Conservation (phyloP, 139 green algal species). For the Deuterostichococcus epilithicus region DNA sequence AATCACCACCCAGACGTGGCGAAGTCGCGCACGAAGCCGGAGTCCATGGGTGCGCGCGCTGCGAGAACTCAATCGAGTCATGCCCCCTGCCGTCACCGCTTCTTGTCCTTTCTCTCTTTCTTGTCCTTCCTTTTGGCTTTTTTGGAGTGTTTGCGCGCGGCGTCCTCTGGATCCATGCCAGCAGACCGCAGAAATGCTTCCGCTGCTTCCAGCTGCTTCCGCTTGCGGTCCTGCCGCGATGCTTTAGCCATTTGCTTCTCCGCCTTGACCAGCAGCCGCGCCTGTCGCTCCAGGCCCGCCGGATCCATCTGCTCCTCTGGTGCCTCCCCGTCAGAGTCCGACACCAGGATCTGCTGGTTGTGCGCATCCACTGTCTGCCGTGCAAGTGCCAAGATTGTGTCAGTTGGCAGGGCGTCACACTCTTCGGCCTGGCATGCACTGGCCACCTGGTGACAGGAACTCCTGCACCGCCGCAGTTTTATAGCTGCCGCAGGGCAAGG, state of each 20-base stretch:
- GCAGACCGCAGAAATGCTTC: constrained; percentile 37
- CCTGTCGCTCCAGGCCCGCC: constrained; percentile 6
- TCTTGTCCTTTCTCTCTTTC: constrained; percentile 24
- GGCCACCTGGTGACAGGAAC: too few species aligned
- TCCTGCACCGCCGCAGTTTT: constrained; percentile 9
- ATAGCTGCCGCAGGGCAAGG: background rate
- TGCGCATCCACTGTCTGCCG: background rate
- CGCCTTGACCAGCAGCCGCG: background rate
- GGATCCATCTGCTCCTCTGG: constrained; percentile 14
- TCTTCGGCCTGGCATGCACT: too few species aligned
- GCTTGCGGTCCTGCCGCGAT: background rate
- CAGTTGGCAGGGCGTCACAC: background rate
- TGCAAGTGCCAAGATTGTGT: background rate
- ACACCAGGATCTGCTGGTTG: background rate
- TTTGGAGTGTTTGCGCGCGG: constrained; percentile 11
- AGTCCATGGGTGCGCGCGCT: too few species aligned
- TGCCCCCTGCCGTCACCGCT: background rate
- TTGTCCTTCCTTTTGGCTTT: constrained; percentile 18
- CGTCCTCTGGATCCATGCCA: constrained; percentile 19
- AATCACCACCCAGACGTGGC: too few species aligned
- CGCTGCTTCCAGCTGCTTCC: constrained; percentile 28
- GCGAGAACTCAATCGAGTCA: too few species aligned
- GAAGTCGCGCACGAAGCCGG: too few species aligned
- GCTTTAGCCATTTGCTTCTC: background rate
- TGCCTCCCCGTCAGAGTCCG: constrained; percentile 3